These are phyloP conservation scores for Dactylellina drechsleri DNA, from an alignment of 2,329 filamentous ascomycete genomes.

Conservation along the genomic window DNA sequence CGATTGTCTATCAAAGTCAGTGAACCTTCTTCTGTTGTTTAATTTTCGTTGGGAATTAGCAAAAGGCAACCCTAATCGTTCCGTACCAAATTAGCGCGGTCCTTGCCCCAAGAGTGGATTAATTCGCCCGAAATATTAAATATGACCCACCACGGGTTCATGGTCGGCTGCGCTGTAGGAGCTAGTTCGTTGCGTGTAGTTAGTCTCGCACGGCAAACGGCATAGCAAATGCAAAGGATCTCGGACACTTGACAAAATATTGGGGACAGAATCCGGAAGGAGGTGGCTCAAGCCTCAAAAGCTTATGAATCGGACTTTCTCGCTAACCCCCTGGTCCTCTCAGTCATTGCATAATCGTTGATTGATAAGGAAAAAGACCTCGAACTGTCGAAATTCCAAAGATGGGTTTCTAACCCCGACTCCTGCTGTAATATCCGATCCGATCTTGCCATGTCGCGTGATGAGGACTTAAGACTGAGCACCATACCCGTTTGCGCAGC, in stretches of 20 bases:
- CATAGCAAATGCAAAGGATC: conserved; percentile 6
- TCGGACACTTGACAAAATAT: conserved; percentile 1
- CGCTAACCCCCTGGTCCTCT: no score
- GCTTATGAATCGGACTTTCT: conserved; percentile 31
- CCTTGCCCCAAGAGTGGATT: neutral
- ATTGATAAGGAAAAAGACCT: conserved; percentile 27
- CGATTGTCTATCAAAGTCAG: no score
- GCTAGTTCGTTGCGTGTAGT: neutral
- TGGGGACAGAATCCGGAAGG: conserved; percentile 2
- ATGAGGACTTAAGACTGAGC: neutral
- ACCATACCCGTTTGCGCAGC: conserved; percentile 9
- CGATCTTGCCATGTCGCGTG: conserved; percentile 1
- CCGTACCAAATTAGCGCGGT: conserved; percentile 8
- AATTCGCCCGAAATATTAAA: no score
- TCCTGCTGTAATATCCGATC: conserved; percentile 13
- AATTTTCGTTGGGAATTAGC: conserved; percentile 11
- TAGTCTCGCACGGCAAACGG: conserved; percentile 16
- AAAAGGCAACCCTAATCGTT: conserved; percentile 7
- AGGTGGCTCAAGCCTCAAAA: conserved; percentile 25
- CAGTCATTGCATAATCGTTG: conserved; percentile 4
- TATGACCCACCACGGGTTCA: conserved; percentile 2
- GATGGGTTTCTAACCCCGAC: conserved; percentile 3
- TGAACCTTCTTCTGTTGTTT: neutral
- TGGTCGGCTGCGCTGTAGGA: conserved; percentile 4
- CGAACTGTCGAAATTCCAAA: neutral